phyloP scores from a whole-genome alignment of 805 yeast species.

The Wickerhamiella kazuoi region DNA sequence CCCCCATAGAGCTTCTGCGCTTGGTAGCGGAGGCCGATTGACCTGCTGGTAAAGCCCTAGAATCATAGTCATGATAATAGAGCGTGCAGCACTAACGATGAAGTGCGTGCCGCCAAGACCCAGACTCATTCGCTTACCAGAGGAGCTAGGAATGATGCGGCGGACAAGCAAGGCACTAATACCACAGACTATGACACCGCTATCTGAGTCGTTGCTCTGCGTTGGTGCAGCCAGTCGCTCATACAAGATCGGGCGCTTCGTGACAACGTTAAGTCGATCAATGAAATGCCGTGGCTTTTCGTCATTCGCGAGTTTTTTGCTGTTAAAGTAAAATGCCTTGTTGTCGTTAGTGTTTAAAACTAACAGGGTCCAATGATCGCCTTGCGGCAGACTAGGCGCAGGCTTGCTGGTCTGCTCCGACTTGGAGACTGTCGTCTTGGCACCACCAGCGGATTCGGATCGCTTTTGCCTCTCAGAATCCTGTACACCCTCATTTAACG shows the following conservation, averaged over 20 bases:
- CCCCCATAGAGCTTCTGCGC: neutral
- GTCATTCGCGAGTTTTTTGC: constrained; percentile 30
- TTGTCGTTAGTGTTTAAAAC: neutral
- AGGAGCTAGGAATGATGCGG: constrained; percentile 10
- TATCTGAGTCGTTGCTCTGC: constrained; percentile 32
- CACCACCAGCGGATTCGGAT: too few relatives aligned
- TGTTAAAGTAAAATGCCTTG: neutral
- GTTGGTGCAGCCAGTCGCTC: constrained; percentile 27
- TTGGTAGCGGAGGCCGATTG: neutral
- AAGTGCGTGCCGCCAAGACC: constrained; percentile 17
- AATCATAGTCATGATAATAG: constrained; percentile 2
- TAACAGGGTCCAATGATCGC: neutral
- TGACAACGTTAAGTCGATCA: constrained; percentile 12
- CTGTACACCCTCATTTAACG: constrained; percentile 24
- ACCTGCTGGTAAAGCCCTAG: neutral
- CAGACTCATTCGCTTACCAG: constrained; percentile 15
- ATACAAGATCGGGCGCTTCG: constrained; percentile 3
- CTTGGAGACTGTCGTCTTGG: too few relatives aligned
- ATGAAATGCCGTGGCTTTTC: constrained; percentile 30
- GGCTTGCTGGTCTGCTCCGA: too few relatives aligned
- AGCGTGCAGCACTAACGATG: constrained; percentile 6
- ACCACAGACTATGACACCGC: constrained; percentile 28
- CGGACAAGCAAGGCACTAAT: constrained; percentile 16
- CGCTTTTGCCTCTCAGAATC: too few relatives aligned
- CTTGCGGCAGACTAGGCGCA: neutral